Conservation (phyloP, 306 rosid genomes). For the Aeschynomene evenia region DNA sequence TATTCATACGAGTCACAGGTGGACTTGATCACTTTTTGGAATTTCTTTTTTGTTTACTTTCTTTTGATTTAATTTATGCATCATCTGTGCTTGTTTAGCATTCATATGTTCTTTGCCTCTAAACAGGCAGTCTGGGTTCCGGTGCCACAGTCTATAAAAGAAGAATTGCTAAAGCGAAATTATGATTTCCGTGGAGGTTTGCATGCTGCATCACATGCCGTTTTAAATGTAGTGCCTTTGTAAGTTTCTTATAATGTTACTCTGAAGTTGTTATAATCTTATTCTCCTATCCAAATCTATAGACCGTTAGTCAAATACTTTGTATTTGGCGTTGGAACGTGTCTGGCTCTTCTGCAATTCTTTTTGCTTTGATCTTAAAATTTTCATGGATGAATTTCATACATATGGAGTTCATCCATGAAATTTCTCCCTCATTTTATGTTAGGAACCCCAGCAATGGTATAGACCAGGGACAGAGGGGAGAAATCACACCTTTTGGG, state of each 20-base stretch:
- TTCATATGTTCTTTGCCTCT: conserved; percentile 19
- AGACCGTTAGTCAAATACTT: background rate
- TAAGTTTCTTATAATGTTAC: conserved; percentile 46
- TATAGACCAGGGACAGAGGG: no score
- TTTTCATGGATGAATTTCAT: no score
- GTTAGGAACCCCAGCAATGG: no score
- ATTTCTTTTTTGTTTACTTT: background rate
- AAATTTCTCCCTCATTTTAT: no score
- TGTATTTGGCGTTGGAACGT: background rate
- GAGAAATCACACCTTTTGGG: no score
- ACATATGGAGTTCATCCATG: background rate
- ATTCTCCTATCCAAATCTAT: background rate
- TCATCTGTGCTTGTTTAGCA: conserved; percentile 15
- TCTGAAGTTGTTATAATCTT: conserved; percentile 22
- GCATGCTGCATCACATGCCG: conserved; percentile 97
- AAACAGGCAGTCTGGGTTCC: conserved; percentile 92
- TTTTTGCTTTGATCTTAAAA: background rate
- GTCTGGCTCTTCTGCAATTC: background rate
- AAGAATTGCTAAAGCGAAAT: conserved; percentile 45
- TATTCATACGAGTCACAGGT: conserved; percentile 82
- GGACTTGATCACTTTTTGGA: conserved; percentile 11
- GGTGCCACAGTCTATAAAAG: conserved; percentile 69
- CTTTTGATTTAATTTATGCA: conserved; percentile 14
- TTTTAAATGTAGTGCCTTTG: conserved; percentile 88
- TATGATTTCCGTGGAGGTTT: conserved; percentile 91